Conservation (phyloP, 2,329 filamentous ascomycete genomes). For the Aspergillus sp. region DNA sequence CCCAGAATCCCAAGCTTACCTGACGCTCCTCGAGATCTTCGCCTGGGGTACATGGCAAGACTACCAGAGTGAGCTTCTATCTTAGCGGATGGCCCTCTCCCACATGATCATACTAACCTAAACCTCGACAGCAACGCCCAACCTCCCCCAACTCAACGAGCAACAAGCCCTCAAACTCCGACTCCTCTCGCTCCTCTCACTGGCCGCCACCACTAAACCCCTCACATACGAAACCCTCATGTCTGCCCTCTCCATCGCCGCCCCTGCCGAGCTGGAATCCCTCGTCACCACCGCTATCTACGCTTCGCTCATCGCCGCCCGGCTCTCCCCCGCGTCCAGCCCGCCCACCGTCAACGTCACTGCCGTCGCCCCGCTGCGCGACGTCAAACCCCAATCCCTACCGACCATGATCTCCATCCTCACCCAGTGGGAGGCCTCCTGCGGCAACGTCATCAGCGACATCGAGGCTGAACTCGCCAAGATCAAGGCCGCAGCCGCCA, state of each 20-base stretch:
- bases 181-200: slow-evolving; percentile 81
- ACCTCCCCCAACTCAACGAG: slow-evolving; percentile 68
- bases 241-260: slow-evolving; percentile 62
- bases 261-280: slow-evolving; percentile 71
- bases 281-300: slow-evolving; percentile 87
- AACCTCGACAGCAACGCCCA: slow-evolving; percentile 37
- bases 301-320: slow-evolving; percentile 74
- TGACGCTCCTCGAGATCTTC: slow-evolving; percentile 80
- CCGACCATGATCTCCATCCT: slow-evolving; percentile 67
- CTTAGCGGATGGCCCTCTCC: background rate
- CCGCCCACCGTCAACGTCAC: slow-evolving; percentile 72
- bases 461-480: slow-evolving; percentile 71
- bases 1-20: slow-evolving; percentile 61
- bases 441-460: slow-evolving; percentile 67
- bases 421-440: slow-evolving; percentile 73
- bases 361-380: slow-evolving; percentile 79
- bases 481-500: slow-evolving; percentile 60
- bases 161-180: slow-evolving; percentile 81
- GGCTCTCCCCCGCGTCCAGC: slow-evolving; percentile 82
- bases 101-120: background rate
- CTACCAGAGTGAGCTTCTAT: slow-evolving; percentile 57
- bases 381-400: slow-evolving; percentile 72
- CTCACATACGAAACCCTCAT: slow-evolving; percentile 74
- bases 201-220: slow-evolving; percentile 64
- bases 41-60: slow-evolving; percentile 84